Conservation (phyloP, 2,329 filamentous ascomycete genomes). For the Apiospora arundinis region DNA sequence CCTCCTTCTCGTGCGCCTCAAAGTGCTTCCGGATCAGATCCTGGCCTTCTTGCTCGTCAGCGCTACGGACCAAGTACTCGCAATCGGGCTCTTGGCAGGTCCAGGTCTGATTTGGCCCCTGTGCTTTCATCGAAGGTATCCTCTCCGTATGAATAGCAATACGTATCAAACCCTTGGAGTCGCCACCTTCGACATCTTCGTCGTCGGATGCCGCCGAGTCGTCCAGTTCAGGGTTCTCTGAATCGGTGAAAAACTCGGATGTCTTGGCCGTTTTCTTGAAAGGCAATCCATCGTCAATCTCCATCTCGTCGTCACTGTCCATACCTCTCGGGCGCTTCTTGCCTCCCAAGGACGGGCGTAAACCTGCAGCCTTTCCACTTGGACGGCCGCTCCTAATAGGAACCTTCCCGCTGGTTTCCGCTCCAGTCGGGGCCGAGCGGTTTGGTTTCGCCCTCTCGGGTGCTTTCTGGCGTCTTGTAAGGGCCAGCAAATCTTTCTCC, state of each 20-base stretch:
- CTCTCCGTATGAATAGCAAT: slow-evolving; percentile 57
- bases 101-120: slow-evolving; percentile 70
- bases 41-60: slow-evolving; percentile 61
- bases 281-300: slow-evolving; percentile 27
- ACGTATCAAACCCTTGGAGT: slow-evolving; percentile 26
- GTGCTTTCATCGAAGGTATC: slow-evolving; percentile 54
- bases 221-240: slow-evolving; percentile 22
- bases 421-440: slow-evolving; percentile 27
- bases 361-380: slow-evolving; percentile 51
- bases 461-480: slow-evolving; percentile 37
- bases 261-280: slow-evolving; percentile 38
- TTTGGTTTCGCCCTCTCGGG: slow-evolving; percentile 27
- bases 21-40: slow-evolving; percentile 66
- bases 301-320: slow-evolving; percentile 33
- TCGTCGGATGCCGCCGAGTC: slow-evolving; percentile 21
- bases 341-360: slow-evolving; percentile 48
- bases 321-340: slow-evolving; percentile 53
- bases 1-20: slow-evolving; percentile 63
- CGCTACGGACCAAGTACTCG: slow-evolving; percentile 66
- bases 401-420: slow-evolving; percentile 31
- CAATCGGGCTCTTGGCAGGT: slow-evolving; percentile 70
- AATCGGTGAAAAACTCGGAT: slow-evolving; percentile 37
- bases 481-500: slow-evolving; percentile 34
- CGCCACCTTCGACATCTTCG: slow-evolving; percentile 18
- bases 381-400: slow-evolving; percentile 41